Evolutionary conservation across 805 yeast species (phyloP), one percentile per base, ranked within the genome.

Genomic region (Cyberlindnera sargentensis): DNA sequence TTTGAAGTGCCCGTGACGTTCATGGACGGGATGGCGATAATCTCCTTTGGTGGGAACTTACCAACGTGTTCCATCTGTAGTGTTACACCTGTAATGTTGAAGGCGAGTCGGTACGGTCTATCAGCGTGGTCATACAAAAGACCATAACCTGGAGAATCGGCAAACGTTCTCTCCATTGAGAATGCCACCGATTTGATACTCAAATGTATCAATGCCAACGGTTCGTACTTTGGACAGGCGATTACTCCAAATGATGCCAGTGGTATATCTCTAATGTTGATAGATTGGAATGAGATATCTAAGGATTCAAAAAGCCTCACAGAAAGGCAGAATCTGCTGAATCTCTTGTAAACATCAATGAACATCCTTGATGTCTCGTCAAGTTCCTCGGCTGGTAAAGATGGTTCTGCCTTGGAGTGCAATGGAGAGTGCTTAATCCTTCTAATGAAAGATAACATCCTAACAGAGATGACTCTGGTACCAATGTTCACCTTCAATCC

Each of bases 141-240:
- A 34, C 74, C 76, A 48, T 61, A 75, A 2, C 81, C 80, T 2
- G 78, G 73, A 37, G 67, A 63, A 5, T 62, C 58, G 9, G 55
- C 51, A 35, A 49, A 51, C 41, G 62, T 61, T 45, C 66, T 57
- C 24, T 55, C 50, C 9, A 55, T 28, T 30, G 59, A 57, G 2
- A 62, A 47, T 2, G 48, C 49, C 29, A 50, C 45, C 2, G 62
- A 55, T 27, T 48, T 47, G 5, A 56, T 43, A 11, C 40, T 40
- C 11, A 55, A 36, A 34, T 54, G 52, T 32, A 55, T 41, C n/a
- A 52, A 43, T 0, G 51, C 57, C 29, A 49, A 23, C 8, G 62
- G 61, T 4, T 46, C 32, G 33, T 56, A 58, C n/a, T 47, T 31
- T 4, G 48, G 47, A 34, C 61, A 55, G 8, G 35, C 39, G 4